Conservation (phyloP, 1,284 basidiomycete species). For the Pyrrhoderma noxium region DNA sequence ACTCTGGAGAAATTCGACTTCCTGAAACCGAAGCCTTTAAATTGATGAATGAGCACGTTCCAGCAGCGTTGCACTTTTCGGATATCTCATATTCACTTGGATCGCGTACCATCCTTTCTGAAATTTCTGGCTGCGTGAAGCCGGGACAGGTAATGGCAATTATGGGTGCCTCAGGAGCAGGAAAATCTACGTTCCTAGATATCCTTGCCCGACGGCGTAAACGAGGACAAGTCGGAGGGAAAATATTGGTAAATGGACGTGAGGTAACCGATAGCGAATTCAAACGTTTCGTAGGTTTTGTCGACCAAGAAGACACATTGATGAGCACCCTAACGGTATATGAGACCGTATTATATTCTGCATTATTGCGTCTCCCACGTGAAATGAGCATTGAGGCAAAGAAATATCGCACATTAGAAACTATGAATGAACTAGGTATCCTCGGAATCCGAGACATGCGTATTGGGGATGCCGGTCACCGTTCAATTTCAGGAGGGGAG, state of each 20-base stretch:
- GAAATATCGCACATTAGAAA: conserved; percentile 90
- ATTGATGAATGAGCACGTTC: conserved; percentile 90
- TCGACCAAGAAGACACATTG: conserved; percentile 96
- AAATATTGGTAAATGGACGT: conserved; percentile 81
- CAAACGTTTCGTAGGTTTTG: conserved; percentile 84
- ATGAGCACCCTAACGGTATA: conserved; percentile 97
- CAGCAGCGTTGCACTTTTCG: conserved; percentile 85
- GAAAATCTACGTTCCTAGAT: conserved; percentile 94
- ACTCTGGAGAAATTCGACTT: conserved; percentile 71
- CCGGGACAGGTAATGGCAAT: conserved; percentile 90
- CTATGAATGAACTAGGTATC: conserved; percentile 93
- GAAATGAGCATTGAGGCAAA: conserved; percentile 95
- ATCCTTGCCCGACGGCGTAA: conserved; percentile 90
- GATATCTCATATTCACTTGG: conserved; percentile 76
- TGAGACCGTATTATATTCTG: conserved; percentile 93
- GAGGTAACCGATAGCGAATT: conserved; percentile 71
- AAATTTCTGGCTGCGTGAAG: conserved; percentile 75
- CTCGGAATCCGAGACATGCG: conserved; percentile 84
- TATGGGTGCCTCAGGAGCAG: conserved; percentile 94
- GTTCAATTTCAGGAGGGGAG: conserved; percentile 93
- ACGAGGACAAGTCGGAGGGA: conserved; percentile 69
- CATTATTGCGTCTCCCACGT: conserved; percentile 80
- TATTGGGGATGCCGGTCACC: conserved; percentile 77
- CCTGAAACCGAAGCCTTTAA: conserved; percentile 77
- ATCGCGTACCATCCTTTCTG: conserved; percentile 65